phyloP scores from a whole-genome alignment of 2,329 filamentous ascomycete genomes.

The Pseudopithomyces maydicus region DNA sequence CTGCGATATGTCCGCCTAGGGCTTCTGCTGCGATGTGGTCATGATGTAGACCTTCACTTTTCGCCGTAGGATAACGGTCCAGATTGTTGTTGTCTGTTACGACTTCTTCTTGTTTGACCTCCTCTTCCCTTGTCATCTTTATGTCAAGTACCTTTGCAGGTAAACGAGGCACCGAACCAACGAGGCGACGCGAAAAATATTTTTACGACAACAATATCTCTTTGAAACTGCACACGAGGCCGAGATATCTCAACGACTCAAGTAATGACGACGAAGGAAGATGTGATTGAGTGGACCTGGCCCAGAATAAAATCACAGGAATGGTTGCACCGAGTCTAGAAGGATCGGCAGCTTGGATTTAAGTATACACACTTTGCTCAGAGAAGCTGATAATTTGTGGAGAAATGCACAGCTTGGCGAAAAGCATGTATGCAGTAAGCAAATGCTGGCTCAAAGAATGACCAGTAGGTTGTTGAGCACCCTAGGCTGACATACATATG shows the following conservation, averaged over 20 bases:
- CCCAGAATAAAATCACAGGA: background rate
- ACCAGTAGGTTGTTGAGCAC: no score
- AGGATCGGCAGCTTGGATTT: background rate
- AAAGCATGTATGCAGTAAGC: background rate
- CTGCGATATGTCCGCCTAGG: slow-evolving; percentile 29
- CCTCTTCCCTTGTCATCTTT: slow-evolving; percentile 27
- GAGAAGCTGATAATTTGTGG: background rate
- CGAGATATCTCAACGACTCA: no score
- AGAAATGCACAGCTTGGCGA: background rate
- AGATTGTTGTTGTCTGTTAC: slow-evolving; percentile 9
- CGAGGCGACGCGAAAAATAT: no score
- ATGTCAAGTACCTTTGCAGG: background rate
- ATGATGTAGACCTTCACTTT: slow-evolving; percentile 29
- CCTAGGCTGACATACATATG: no score
- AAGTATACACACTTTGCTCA: background rate
- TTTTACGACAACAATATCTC: no score
- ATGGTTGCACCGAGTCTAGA: background rate
- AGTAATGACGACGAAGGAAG: no score
- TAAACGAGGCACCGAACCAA: no score
- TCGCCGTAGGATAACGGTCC: slow-evolving; percentile 9
- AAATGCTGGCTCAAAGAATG: background rate
- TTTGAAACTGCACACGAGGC: no score
- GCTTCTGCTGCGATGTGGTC: slow-evolving; percentile 36
- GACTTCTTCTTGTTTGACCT: slow-evolving; percentile 19
- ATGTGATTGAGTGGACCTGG: no score